These are phyloP conservation scores for Ilyonectria sp. DNA, from an alignment of 2,329 filamentous ascomycete species.

Conservation along the genomic window DNA sequence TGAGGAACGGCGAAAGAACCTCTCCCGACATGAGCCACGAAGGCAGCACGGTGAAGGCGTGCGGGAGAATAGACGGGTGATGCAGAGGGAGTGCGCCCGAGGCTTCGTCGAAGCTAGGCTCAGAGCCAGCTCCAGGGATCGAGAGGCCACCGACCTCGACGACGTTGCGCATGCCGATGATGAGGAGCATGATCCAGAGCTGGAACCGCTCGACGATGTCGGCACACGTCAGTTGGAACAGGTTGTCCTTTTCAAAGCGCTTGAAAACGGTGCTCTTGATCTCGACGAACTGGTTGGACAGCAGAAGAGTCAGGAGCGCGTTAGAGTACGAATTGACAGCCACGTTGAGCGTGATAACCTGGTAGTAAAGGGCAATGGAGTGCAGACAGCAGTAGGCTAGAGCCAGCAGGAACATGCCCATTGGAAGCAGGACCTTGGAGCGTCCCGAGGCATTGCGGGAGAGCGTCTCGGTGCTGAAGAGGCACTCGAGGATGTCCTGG, in stretches of 20 bases:
- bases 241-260: conserved; percentile 97
- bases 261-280: conserved; percentile 99
- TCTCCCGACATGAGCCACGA: conserved; percentile 84
- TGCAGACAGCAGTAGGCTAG: conserved; percentile 91
- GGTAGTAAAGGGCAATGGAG: conserved; percentile 91
- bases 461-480: conserved; percentile 93
- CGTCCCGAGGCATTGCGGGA: conserved; percentile 90
- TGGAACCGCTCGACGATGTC: conserved; percentile 98
- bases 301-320: conserved; percentile 88
- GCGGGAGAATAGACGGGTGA: conserved; percentile 83
- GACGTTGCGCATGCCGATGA: conserved; percentile 96
- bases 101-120: conserved; percentile 61
- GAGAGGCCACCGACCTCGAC: conserved; percentile 94
- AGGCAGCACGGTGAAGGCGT: conserved; percentile 91
- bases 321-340: conserved; percentile 99
- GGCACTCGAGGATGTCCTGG: conserved; percentile 95
- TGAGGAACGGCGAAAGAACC: conserved; percentile 91
- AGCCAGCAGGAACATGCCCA: conserved; percentile 92
- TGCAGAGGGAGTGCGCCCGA: conserved; percentile 73
- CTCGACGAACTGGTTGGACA: conserved; percentile 99
- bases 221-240: conserved; percentile 96
- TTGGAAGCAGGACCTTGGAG: conserved; percentile 89
- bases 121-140: conserved; percentile 68
- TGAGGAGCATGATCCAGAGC: conserved; percentile 96
- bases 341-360: conserved; percentile 97